Conservation (phyloP, 2,329 filamentous ascomycete genomes). For the Penicillium sp. region DNA sequence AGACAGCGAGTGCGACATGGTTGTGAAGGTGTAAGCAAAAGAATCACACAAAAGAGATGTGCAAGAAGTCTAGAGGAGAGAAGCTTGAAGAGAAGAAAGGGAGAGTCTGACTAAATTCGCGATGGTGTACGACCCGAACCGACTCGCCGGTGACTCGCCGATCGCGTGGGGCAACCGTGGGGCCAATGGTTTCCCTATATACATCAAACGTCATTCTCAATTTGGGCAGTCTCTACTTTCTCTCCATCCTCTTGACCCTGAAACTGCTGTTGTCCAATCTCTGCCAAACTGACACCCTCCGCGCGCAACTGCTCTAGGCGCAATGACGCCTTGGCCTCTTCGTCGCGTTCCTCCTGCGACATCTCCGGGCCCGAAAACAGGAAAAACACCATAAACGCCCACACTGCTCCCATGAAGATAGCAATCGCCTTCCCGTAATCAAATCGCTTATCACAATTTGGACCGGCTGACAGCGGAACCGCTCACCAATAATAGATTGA, state of each 20-base stretch:
- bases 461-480: neutral
- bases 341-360: slow-evolving; percentile 27
- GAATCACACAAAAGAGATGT: neutral
- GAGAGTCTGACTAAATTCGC: neutral
- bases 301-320: slow-evolving; percentile 22
- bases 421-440: slow-evolving; percentile 45
- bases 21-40: neutral
- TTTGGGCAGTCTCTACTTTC: neutral
- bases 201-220: neutral
- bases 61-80: neutral
- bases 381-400: slow-evolving; percentile 34
- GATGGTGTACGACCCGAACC: slow-evolving; percentile 16
- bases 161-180: slow-evolving; percentile 12
- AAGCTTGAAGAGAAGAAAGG: neutral
- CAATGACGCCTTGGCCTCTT: slow-evolving; percentile 22
- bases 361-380: slow-evolving; percentile 34
- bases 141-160: slow-evolving; percentile 22
- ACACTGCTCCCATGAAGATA: slow-evolving; percentile 31
- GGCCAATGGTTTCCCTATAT: neutral
- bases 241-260: slow-evolving; percentile 6
- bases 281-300: slow-evolving; percentile 17
- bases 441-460: slow-evolving; percentile 35
- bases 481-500: no score
- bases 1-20: slow-evolving; percentile 20
- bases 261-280: slow-evolving; percentile 18